Conservation (phyloP, 148 eudicot species). For the Rhododendron griersonianum region DNA sequence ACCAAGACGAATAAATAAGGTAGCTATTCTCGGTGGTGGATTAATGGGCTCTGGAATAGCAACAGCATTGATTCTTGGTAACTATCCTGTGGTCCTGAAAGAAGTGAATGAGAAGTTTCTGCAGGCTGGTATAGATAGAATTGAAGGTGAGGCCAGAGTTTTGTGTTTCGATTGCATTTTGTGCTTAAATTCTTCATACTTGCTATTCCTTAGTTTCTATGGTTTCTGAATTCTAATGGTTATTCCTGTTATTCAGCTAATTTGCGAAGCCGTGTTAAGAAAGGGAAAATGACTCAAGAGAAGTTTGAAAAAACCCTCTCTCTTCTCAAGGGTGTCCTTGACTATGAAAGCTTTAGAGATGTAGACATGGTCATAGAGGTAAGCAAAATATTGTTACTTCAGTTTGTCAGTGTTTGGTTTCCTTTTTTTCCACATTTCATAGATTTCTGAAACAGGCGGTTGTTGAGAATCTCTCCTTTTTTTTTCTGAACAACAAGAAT, state of each 20-base stretch:
- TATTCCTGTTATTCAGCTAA: slow-evolving; percentile 45
- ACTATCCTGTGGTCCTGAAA: slow-evolving; percentile 72
- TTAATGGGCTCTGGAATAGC: slow-evolving; percentile 98
- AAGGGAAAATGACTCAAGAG: slow-evolving; percentile 78
- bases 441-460: slow-evolving; percentile 51
- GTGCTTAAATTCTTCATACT: slow-evolving; percentile 2
- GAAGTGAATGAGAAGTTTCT: slow-evolving; percentile 86
- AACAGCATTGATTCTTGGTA: slow-evolving; percentile 76
- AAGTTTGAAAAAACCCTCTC: slow-evolving; percentile 74
- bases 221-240: background rate
- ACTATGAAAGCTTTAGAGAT: slow-evolving; percentile 76
- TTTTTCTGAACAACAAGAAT: background rate
- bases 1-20: slow-evolving; percentile 72
- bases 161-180: background rate
- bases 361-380: slow-evolving; percentile 99
- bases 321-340: slow-evolving; percentile 71
- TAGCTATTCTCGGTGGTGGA: slow-evolving; percentile 92
- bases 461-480: slow-evolving; percentile 55
- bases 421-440: background rate
- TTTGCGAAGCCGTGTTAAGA: slow-evolving; percentile 81
- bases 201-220: background rate
- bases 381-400: background rate
- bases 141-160: slow-evolving; percentile 50
- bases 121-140: slow-evolving; percentile 69
- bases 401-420: background rate